Conservation (phyloP, 2,329 filamentous ascomycete species). For the Pseudophaeomoniella oleicola region DNA sequence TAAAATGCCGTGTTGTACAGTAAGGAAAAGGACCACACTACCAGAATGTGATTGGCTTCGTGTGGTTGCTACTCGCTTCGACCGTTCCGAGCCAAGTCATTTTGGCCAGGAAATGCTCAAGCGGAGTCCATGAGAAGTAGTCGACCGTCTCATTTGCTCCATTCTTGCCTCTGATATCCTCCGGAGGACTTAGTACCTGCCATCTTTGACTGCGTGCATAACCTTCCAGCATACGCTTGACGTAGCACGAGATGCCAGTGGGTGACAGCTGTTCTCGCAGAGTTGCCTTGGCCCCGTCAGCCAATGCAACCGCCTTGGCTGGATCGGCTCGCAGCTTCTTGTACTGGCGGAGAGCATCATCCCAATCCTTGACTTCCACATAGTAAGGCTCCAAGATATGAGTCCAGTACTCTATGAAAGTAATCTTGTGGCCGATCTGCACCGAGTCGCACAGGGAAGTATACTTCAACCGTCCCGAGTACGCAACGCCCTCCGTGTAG, state of each 20-base stretch:
- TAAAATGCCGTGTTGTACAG: neutral
- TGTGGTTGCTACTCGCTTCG: neutral
- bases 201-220: conserved; percentile 1
- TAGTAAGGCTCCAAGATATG: conserved; percentile 1
- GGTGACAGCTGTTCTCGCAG: conserved; percentile 1
- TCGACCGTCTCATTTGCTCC: neutral
- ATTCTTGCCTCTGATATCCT: conserved; percentile 1
- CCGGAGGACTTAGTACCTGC: neutral
- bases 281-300: neutral
- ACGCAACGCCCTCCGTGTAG: conserved; percentile 1
- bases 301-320: neutral
- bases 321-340: neutral
- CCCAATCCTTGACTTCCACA: conserved; percentile 1
- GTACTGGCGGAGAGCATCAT: conserved; percentile 1
- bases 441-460: conserved; percentile 1
- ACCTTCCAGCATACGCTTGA: conserved; percentile 1
- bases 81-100: conserved; percentile 1
- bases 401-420: conserved; percentile 1
- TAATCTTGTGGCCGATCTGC: conserved; percentile 1
- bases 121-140: neutral
- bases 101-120: conserved; percentile 1
- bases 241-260: conserved; percentile 1
- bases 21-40: neutral
- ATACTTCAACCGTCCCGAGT: conserved; percentile 1
- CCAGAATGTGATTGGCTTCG: neutral